Evolutionary conservation across 495 filamentous ascomycete genomes (phyloP).

Genomic region (Chaetomium cochliodes): DNA sequence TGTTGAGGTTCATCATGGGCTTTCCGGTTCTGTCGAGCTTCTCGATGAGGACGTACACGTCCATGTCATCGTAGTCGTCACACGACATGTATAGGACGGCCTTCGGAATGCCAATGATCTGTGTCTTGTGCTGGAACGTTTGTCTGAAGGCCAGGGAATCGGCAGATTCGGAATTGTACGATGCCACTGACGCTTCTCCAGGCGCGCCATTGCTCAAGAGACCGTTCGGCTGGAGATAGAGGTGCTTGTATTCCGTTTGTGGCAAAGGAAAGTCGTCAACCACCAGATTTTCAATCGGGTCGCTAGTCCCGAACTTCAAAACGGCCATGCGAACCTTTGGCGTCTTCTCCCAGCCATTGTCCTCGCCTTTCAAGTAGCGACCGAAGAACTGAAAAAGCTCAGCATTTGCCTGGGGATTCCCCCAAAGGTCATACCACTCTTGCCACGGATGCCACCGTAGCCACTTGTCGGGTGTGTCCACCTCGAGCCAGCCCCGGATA

Average conservation of each 20-base stretch:
- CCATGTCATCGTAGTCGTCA: conserved; percentile 7
- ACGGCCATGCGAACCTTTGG: conserved; percentile 6
- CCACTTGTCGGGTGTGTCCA: conserved; percentile 10
- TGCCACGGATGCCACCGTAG: conserved; percentile 9
- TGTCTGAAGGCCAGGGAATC: conserved; percentile 3
- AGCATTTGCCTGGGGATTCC: conserved; percentile 1
- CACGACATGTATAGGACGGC: conserved; percentile 6
- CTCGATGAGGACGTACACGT: conserved; percentile 13
- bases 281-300: conserved; percentile 1
- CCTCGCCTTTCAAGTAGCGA: conserved; percentile 12
- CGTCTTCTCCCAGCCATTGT: conserved; percentile 10
- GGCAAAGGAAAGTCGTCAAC: conserved; percentile 6
- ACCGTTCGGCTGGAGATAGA: background rate
- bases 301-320: background rate
- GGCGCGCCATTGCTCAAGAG: background rate
- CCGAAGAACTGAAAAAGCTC: conserved; percentile 10
- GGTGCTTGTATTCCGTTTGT: background rate
- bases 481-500: conserved; percentile 7
- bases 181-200: background rate
- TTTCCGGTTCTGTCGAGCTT: conserved; percentile 1
- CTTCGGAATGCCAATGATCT: conserved; percentile 6
- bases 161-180: conserved; percentile 2
- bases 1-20: conserved; percentile 11
- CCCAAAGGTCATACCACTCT: conserved; percentile 11
- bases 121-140: background rate